These are phyloP conservation scores for Penicillium psychrofluorescens DNA, from an alignment of 495 filamentous ascomycete genomes.

Conservation along the genomic window DNA sequence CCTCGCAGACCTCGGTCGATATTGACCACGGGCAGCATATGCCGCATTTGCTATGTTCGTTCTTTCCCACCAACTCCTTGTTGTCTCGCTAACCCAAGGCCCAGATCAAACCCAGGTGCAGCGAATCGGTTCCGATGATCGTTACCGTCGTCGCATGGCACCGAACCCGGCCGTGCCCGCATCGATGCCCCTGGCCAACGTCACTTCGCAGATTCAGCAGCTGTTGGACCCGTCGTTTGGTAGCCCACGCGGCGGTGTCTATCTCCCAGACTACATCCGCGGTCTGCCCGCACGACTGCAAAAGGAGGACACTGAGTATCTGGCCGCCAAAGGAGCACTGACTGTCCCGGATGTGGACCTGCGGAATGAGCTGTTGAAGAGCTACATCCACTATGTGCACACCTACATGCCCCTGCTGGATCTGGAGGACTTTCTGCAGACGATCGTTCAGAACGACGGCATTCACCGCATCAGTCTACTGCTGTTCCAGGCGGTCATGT, in stretches of 20 bases:
- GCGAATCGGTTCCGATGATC: conserved; percentile 27
- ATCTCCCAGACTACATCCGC: conserved; percentile 64
- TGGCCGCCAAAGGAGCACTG: conserved; percentile 68
- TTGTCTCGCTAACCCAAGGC: neutral
- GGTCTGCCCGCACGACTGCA: conserved; percentile 61
- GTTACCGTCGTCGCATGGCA: conserved; percentile 27
- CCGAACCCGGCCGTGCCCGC: conserved; percentile 31
- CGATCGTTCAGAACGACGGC: conserved; percentile 58
- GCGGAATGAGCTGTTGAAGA: conserved; percentile 65
- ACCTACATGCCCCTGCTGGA: conserved; percentile 87
- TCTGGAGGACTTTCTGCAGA: conserved; percentile 61
- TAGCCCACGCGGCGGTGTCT: conserved; percentile 20
- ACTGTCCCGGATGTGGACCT: conserved; percentile 57
- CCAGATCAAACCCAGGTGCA: conserved; percentile 34
- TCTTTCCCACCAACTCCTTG: neutral
- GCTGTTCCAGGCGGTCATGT: conserved; percentile 78
- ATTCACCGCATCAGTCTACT: conserved; percentile 66
- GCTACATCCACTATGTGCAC: conserved; percentile 77
- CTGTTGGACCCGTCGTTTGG: conserved; percentile 32
- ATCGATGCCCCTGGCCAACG: conserved; percentile 30
- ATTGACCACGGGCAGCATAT: conserved; percentile 41
- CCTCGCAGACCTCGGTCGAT: conserved; percentile 35
- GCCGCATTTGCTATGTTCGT: conserved; percentile 42
- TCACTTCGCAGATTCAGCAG: conserved; percentile 33
- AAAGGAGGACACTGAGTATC: conserved; percentile 67